Evolutionary conservation across 2,329 filamentous ascomycete species (phyloP).

Genomic region (Cercospora canescens): DNA sequence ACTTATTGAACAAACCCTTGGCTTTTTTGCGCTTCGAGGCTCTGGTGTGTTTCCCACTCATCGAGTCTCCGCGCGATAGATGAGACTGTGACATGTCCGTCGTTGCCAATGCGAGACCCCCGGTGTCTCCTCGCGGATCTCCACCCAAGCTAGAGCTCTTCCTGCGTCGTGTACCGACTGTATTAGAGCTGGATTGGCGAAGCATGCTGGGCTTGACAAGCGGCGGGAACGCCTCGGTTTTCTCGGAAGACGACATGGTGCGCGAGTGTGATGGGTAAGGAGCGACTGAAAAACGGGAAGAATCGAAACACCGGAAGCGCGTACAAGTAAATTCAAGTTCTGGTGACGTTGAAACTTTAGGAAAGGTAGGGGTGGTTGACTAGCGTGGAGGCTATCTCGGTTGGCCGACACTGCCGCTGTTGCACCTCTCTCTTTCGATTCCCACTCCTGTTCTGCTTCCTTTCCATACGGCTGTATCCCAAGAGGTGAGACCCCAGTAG

Average conservation of each 20-base stretch:
- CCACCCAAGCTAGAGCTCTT: slow-evolving; percentile 47
- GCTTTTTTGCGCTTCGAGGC: slow-evolving; percentile 50
- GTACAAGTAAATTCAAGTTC: neutral
- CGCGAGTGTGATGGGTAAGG: slow-evolving; percentile 12
- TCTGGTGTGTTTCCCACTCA: slow-evolving; percentile 27
- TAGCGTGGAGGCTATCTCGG: neutral
- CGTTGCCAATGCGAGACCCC: slow-evolving; percentile 53
- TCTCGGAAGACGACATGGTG: slow-evolving; percentile 15
- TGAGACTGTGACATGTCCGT: slow-evolving; percentile 10
- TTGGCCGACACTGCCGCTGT: too few relatives aligned
- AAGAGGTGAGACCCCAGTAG: too few relatives aligned
- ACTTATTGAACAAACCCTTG: slow-evolving; percentile 46
- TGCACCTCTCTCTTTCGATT: too few relatives aligned
- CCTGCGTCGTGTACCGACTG: slow-evolving; percentile 22
- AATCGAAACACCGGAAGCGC: neutral
- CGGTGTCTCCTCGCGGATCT: slow-evolving; percentile 55
- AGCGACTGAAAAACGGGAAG: slow-evolving; percentile 16
- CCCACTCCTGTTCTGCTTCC: too few relatives aligned
- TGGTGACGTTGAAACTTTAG: neutral
- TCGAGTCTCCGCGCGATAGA: slow-evolving; percentile 14
- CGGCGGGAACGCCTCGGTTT: slow-evolving; percentile 21
- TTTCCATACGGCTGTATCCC: too few relatives aligned
- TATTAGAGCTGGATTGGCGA: slow-evolving; percentile 19
- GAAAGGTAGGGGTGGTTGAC: neutral
- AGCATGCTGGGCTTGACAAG: slow-evolving; percentile 12